Evolutionary conservation across 768 basidiomycete genomes (phyloP), one percentile per base, ranked within the genome.

Genomic region (Pisolithus tinctorius): DNA sequence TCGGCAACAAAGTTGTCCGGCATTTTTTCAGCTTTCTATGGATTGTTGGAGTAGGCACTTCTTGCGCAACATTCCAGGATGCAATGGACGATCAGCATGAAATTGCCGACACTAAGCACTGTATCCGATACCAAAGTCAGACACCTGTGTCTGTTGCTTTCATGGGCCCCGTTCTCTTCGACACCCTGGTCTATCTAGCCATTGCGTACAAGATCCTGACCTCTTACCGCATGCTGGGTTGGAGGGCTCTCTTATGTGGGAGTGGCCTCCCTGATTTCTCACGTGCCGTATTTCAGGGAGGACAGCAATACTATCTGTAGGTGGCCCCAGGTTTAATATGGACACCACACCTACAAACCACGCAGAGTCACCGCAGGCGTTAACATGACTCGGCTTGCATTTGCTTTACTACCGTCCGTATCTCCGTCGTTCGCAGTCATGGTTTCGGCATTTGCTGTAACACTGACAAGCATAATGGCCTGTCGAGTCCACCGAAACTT

Each of bases 301-400:
- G 73, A 13, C 70, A 74, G 47, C 58, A 59, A 23, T 74, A 73
- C 52, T 71, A 73, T 51, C 31, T 68, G 73, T 71, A 54, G 31
- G 67, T 53, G 11, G 10, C 5, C 43, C 5, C 43, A 37, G 30
- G 13, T 45, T 36, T 31, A 20, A 23, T 26, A 5, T 37, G 6
- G 5, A 39, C 13, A 17, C 36, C 8, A 36, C 43, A 20, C 29
- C 42, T 6, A 34, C 26, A 31, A 16, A 5, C 41, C n/a, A 40
- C n/a, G 13, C 38, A 74, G 72, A 17, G 57, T 71, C 7, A 67
- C 72, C n/a, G 59, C 58, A 9, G 59, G 63, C 14, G 44, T 61
- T 44, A 73, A 74, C 50, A 14, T 70, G 11, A 40, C 64, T 14
- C 57, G 63, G 20, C 50, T 54, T 13, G 47, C 55, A 16, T 50